phyloP scores from a whole-genome alignment of 1,139 yeast genomes.

The Sugiyamaella grinbergsii region DNA sequence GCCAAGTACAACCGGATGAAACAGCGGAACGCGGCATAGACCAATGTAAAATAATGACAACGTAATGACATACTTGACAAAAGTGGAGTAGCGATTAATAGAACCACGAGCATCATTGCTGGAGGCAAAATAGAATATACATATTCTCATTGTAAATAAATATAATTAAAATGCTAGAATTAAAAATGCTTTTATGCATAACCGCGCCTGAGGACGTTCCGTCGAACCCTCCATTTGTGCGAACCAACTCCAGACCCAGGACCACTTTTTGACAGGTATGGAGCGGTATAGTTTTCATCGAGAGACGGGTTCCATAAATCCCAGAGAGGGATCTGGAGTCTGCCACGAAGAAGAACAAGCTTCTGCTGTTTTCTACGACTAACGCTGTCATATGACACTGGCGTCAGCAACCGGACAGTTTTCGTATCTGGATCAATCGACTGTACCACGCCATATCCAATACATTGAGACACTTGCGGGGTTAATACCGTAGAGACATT shows the following conservation, averaged over 20 bases:
- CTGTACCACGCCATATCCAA: conserved; percentile 42
- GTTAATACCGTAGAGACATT: conserved; percentile 14
- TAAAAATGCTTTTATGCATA: conserved; percentile 7
- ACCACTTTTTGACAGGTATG: conserved; percentile 43
- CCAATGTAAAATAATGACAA: conserved; percentile 1
- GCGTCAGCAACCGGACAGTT: conserved; percentile 60
- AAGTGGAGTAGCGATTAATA: too few relatives aligned
- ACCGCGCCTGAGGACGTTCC: conserved; percentile 45
- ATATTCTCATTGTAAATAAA: too few relatives aligned
- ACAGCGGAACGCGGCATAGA: conserved; percentile 15
- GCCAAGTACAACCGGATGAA: conserved; percentile 61
- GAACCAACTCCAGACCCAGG: conserved; percentile 49
- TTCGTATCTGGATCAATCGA: conserved; percentile 53
- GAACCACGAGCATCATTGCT: too few relatives aligned
- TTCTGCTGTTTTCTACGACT: conserved; percentile 21
- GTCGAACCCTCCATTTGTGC: conserved; percentile 62
- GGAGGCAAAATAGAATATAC: background rate
- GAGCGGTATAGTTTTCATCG: conserved; percentile 21
- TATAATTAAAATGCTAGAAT: background rate
- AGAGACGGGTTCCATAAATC: conserved; percentile 40
- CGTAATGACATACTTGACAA: too few relatives aligned
- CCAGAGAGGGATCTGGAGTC: conserved; percentile 61
- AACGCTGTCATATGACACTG: conserved; percentile 41
- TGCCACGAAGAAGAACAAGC: conserved; percentile 61
- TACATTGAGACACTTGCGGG: conserved; percentile 24